Evolutionary conservation across 2,329 filamentous ascomycete genomes (phyloP).

Genomic region (Diaporthe velutina): DNA sequence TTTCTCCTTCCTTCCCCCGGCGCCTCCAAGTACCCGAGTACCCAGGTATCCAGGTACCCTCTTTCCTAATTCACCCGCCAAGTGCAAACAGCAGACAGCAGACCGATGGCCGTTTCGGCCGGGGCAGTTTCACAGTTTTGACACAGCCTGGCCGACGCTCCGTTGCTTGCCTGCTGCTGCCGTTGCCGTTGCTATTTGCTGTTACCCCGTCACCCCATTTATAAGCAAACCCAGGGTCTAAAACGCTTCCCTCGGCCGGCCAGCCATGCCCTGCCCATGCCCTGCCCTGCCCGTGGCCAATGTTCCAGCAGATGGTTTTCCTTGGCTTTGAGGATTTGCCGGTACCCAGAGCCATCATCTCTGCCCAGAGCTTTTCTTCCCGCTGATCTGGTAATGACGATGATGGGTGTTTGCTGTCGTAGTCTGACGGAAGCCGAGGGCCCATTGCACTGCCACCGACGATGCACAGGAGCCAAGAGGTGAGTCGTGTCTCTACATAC

Average conservation of each 20-base stretch:
- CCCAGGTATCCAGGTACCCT: neutral
- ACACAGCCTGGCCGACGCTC: constrained; percentile 3
- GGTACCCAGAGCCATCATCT: neutral
- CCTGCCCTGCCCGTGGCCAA: constrained; percentile 12
- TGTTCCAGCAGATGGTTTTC: neutral
- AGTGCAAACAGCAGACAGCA: neutral
- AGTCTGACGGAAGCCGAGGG: constrained; percentile 37
- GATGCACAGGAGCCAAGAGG: constrained; percentile 23
- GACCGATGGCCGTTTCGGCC: constrained; percentile 28
- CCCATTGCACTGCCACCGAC: constrained; percentile 55
- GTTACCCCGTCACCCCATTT: constrained; percentile 2
- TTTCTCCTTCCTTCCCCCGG: neutral
- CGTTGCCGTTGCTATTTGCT: neutral
- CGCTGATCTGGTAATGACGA: constrained; percentile 10
- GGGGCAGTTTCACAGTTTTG: constrained; percentile 24
- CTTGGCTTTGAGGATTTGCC: neutral
- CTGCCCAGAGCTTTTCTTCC: neutral
- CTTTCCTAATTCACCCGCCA: constrained; percentile 20
- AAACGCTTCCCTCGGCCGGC: constrained; percentile 7
- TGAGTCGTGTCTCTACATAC: constrained; percentile 18
- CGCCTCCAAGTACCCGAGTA: neutral
- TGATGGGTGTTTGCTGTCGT: neutral
- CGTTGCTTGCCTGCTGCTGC: neutral
- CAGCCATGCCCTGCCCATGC: neutral
- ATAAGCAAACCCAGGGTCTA: constrained; percentile 20